Evolutionary conservation across 139 green algal species (phyloP), one percentile per base, ranked within the genome.

Genomic region (Chlamydomonas sphaeroides): DNA sequence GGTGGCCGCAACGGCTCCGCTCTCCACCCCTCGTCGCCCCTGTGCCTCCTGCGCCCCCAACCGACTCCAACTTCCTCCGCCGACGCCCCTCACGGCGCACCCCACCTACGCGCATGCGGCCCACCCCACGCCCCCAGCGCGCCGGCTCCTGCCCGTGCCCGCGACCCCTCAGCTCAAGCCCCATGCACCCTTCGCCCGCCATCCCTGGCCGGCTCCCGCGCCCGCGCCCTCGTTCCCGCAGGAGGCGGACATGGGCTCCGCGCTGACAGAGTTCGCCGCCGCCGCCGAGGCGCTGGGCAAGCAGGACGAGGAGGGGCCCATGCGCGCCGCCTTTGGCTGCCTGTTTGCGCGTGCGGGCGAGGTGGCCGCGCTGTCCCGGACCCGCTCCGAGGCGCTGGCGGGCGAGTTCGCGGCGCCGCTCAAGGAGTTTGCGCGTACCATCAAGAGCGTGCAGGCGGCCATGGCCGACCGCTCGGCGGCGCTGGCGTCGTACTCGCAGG

Each of bases 331-430:
- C 20, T 87, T 87, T 68, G 85, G 80, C 59, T 80, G 77, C 69
- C 80, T 88, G 39, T 68, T 68, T 41, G 53, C 4, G 18, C 42
- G 57, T 25, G 78, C 56, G 3, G 68, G 48, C 65, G 75, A 84
- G 61, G 57, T 88, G 38, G 63, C 79, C 32, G 53, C 65, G 8
- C 41, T 76, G 63, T 86, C 79, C n/a, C 53, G 33, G 28, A 28
- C 77, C 33, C 78, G 85, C 15, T 79, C 77, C 38, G 77, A 89
- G 48, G 68, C 51, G 11, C 80, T 95, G 65, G 78, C 56, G 0
- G 45, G 45, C 18, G 84, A 77, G 30, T 97, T 99, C 80, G 95
- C 97, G 85, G 92, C 93, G 1, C 96, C 96, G 0, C 86, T 99
- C 32, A 96, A 95, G 75, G 96, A 99, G 85, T 93, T 89, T 69